Evolutionary conservation across 257 asterid species (phyloP), one percentile per base, ranked within the genome.

Genomic region (Hygrophila difformis): DNA sequence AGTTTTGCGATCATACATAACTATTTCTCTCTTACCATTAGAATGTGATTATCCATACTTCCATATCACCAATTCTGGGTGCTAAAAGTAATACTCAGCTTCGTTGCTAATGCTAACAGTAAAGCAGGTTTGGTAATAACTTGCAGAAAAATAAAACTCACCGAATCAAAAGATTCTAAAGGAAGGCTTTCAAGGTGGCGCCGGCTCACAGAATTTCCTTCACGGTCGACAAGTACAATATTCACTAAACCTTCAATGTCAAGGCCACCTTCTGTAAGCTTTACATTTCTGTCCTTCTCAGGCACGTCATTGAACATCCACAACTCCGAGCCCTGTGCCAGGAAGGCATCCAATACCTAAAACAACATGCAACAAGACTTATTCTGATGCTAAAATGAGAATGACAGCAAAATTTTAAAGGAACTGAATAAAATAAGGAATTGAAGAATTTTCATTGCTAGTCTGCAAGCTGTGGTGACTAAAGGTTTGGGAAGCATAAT

Each of bases 161-260:
- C 96, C 22, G 96, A 85, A 68, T 82, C 81, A 61, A 85, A 85
- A 44, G 91, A 82, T 68, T 85, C 94, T 60, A 81, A 53, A 8
- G 94, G 96, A 48, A 85, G 96, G 66, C 96, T 85, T 68, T 85
- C 94, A 47, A 85, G 87, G 70, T 85, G 76, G 46, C 92, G 92
- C 35, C 92, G 57, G 60, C 81, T 79, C 44, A 85, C 96, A 61
- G 92, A 93, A 68, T 85, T 85, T 44, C 96, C 96, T 70, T 85
- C 96, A 16, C 96, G 91, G 59, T 85, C 67, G 48, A 78, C 80
- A 39, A 85, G 81, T 49, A 60, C 26, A 61, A 85, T 85, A 65
- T 81, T 85, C 55, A 68, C 57, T 76, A 85, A 61, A 51, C 82
- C 73, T 53, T 55, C 77, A 22, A 61, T 62, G 63, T 85, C 95